Percentiles rank a stretch among this genome's conserved stretches.
These are phyloP conservation scores for Mallotus nudiflorus DNA, from an alignment of 345 rosid species.

Conservation along the genomic window DNA sequence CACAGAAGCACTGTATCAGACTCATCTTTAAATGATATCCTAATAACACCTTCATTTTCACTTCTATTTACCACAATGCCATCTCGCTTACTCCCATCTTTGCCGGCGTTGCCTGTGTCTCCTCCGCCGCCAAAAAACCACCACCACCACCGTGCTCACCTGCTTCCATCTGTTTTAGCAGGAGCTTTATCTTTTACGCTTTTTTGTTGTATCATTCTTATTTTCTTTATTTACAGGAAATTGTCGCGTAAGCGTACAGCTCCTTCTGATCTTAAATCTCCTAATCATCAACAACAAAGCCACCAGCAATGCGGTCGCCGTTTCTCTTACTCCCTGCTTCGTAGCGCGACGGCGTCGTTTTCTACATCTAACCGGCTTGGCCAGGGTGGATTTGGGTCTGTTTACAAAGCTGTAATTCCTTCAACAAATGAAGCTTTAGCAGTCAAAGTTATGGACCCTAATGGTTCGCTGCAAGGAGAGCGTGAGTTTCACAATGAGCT, in stretches of 20 bases:
- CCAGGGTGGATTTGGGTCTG: conserved; percentile 32
- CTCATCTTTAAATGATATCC: neutral
- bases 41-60: conserved; percentile 10
- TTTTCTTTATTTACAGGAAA: conserved; percentile 16
- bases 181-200: conserved; percentile 4
- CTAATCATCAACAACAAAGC: conserved; percentile 10
- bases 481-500: conserved; percentile 80
- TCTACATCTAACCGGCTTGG: conserved; percentile 21
- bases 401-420: conserved; percentile 57
- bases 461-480: conserved; percentile 66
- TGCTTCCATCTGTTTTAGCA: conserved; percentile 9
- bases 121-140: neutral
- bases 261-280: conserved; percentile 18
- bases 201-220: neutral
- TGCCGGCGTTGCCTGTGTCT: neutral
- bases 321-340: conserved; percentile 20
- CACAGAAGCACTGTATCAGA: neutral
- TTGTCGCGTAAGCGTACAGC: conserved; percentile 17
- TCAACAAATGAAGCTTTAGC: conserved; percentile 14
- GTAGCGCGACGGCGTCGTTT: conserved; percentile 15
- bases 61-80: conserved; percentile 25
- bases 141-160: conserved; percentile 34
- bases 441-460: conserved; percentile 55
- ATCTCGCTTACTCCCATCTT: conserved; percentile 15
- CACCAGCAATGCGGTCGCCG: conserved; percentile 13